Evolutionary conservation across 306 rosid genomes (phyloP), one percentile per base, ranked within the genome.

Genomic region (Sindora glabra): DNA sequence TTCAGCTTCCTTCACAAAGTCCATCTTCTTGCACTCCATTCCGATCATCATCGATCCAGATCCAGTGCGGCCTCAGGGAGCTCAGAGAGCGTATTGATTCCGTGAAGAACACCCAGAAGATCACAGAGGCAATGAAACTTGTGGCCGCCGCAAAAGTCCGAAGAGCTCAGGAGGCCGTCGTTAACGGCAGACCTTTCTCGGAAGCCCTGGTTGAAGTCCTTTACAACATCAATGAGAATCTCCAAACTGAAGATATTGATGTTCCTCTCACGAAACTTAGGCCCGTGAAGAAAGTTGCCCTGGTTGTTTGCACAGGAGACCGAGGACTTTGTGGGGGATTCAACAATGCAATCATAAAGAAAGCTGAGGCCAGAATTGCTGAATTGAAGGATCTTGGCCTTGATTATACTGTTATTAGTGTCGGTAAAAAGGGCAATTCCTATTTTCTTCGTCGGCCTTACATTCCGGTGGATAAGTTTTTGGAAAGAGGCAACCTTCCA

Each of bases 91-190:
- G 97, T 23, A 86, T 90, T 34, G 81, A 61, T 0, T 90, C 95
- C 0, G 97, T 90, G 0, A 86, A 79, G 52, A 90, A 80, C 77
- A 90, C 97, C 33, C 95, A 84, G 84, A 90, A 90, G 67, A 90
- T 90, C 59, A 90, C 97, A 0, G 97, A 90, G 74, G 97, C 97
- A 48, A 90, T 86, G 95, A 90, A 90, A 81, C 97, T 90, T 37
- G 97, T 90, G 5, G 95, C 97, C 0, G 97, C 97, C 8, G 97
- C 95, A 3, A 86, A 84, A 75, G 97, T 90, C 54, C 81, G 97
- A 27, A 77, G 95, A 68, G 97, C 97, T 23, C 95, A 90, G 74
- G 97, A 90, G 75, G 95, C 97, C 41, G 94, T 90, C 13, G 94
- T 84, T 3, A 90, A 84, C 49, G 97, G 83, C 15, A 79, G 97